phyloP scores from a whole-genome alignment of 202 grass and related monocot species.

The Carex arenaria region DNA sequence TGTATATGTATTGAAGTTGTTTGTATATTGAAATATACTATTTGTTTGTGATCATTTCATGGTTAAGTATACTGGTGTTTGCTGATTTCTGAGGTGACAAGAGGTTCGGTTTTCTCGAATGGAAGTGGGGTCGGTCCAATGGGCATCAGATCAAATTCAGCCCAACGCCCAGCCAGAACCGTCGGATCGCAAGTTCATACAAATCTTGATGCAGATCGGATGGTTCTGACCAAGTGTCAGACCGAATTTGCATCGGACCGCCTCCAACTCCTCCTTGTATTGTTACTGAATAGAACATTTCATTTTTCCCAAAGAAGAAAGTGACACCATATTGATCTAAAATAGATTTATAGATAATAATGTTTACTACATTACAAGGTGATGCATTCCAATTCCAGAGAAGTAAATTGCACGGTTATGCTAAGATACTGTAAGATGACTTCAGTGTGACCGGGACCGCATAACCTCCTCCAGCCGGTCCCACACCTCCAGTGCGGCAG shows the following conservation, averaged over 20 bases:
- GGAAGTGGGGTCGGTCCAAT: too few relatives aligned
- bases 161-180: too few relatives aligned
- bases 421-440: not conserved
- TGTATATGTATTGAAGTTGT: conserved; percentile 9
- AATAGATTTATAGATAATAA: not conserved
- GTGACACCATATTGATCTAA: not conserved
- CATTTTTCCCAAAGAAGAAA: not conserved
- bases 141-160: too few relatives aligned
- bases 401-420: conserved; percentile 15
- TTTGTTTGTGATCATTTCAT: conserved; percentile 7
- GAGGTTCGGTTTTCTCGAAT: not conserved
- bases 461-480: conserved; percentile 86
- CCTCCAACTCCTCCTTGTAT: too few relatives aligned
- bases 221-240: too few relatives aligned
- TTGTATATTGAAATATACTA: not conserved
- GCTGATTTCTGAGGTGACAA: not conserved
- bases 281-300: not conserved
- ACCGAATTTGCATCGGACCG: too few relatives aligned
- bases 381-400: not conserved
- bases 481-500: conserved; percentile 92
- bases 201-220: too few relatives aligned
- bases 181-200: too few relatives aligned
- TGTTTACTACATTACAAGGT: not conserved
- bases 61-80: not conserved
- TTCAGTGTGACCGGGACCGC: conserved; percentile 40